phyloP scores from a whole-genome alignment of 169 alveolate genomes.

The Plasmodium ovale region DNA sequence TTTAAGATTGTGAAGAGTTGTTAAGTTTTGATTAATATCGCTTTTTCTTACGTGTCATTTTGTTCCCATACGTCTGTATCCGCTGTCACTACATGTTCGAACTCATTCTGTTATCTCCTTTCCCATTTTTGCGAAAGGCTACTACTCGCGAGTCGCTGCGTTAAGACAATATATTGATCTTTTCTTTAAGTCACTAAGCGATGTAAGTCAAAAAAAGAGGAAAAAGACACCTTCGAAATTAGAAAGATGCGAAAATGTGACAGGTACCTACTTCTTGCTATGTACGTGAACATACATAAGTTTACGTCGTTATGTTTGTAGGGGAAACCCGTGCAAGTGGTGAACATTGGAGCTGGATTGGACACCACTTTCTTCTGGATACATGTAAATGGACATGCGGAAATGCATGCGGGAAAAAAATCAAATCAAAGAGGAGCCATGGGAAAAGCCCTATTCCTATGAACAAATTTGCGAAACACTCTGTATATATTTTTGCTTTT shows the following conservation, averaged over 20 bases:
- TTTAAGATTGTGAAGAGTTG: too few species aligned
- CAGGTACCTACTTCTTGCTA: background rate
- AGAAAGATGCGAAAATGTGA: background rate
- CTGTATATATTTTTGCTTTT: too few species aligned
- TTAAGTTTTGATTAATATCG: background rate
- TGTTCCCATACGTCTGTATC: background rate
- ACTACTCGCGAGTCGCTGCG: conserved; percentile 77
- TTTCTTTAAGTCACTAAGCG: conserved; percentile 49
- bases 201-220: conserved; percentile 20
- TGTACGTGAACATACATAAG: background rate
- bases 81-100: background rate
- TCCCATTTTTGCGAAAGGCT: conserved; percentile 52
- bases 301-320: background rate
- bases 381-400: conserved; percentile 16
- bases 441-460: background rate
- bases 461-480: background rate
- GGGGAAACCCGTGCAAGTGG: conserved; percentile 60
- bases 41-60: background rate
- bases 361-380: conserved; percentile 78
- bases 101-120: conserved; percentile 3
- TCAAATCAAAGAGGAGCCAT: background rate
- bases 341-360: conserved; percentile 76
- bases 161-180: conserved; percentile 67
- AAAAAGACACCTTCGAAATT: background rate
- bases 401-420: background rate